phyloP scores from a whole-genome alignment of 345 rosid species.

The Brassica incana region DNA sequence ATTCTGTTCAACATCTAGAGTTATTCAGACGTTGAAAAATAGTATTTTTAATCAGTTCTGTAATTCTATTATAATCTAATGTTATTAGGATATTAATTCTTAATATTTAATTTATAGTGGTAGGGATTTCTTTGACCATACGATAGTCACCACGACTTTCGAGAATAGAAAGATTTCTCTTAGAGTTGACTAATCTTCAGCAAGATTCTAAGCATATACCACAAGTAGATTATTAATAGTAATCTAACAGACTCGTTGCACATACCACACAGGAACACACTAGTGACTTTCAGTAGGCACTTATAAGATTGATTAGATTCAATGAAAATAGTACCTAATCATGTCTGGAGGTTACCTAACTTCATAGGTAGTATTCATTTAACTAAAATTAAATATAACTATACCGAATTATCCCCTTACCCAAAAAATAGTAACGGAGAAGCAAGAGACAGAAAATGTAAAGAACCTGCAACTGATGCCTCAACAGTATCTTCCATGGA shows the following conservation, averaged over 20 bases:
- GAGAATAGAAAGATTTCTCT: background rate
- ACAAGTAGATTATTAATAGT: background rate
- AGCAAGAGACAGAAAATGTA: conserved; percentile 9
- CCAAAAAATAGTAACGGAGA: background rate
- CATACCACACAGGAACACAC: background rate
- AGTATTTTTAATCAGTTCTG: background rate
- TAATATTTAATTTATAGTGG: background rate
- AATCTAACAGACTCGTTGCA: background rate
- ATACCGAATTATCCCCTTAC: background rate
- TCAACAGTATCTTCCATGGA: conserved; percentile 33
- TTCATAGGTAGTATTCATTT: too few relatives aligned
- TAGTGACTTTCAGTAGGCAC: background rate
- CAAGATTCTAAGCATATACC: background rate
- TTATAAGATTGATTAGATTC: background rate
- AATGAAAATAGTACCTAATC: background rate
- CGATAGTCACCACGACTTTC: background rate
- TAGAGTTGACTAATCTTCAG: background rate
- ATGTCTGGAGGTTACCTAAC: background rate
- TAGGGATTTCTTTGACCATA: background rate
- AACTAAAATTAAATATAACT: too few relatives aligned
- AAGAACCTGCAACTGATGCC: conserved; percentile 44
- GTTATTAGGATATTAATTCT: background rate
- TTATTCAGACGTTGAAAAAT: background rate
- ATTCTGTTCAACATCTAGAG: background rate
- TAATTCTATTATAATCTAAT: background rate